A percentile compares a stretch with the other conserved stretches of the same genome.
phyloP scores from a whole-genome alignment of 2,329 filamentous ascomycete species.

The Trichoderma sp. region DNA sequence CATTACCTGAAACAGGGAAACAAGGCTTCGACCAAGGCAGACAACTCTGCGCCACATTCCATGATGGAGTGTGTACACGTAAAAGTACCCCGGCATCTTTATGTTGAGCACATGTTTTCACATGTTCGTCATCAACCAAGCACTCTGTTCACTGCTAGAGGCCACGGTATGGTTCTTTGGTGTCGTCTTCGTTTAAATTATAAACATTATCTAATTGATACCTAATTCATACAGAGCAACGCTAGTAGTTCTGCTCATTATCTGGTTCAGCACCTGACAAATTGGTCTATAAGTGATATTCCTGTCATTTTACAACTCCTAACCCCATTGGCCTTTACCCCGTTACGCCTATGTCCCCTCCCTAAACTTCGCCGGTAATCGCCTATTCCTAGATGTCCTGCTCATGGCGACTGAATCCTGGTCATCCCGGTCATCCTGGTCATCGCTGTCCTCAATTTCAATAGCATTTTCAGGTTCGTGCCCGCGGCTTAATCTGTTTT shows the following conservation, averaged over 20 bases:
- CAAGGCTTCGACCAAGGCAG: not conserved
- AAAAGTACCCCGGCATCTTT: not conserved
- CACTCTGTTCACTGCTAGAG: not conserved
- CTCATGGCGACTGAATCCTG: conserved; percentile 33
- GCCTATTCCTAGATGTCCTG: conserved; percentile 30
- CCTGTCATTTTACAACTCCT: not conserved
- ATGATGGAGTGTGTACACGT: not conserved
- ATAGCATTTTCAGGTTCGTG: conserved; percentile 19
- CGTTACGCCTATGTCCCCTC: conserved; percentile 28
- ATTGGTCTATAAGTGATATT: not conserved
- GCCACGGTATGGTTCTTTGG: not conserved
- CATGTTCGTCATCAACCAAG: not conserved
- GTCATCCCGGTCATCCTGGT: conserved; percentile 29
- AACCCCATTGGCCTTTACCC: not conserved
- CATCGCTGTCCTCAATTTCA: conserved; percentile 33
- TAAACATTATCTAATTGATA: not conserved
- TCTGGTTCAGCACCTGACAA: not conserved
- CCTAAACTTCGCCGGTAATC: conserved; percentile 36
- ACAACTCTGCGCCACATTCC: not conserved
- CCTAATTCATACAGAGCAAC: not conserved
- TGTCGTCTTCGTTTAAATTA: not conserved
- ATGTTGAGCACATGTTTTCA: not conserved
- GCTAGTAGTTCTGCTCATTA: not conserved
- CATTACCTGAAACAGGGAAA: not conserved
- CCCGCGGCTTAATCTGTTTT: not conserved